Evolutionary conservation across 1,284 basidiomycete species (phyloP), one percentile per base, ranked within the genome.

Genomic region (Leccinum ponderosum): DNA sequence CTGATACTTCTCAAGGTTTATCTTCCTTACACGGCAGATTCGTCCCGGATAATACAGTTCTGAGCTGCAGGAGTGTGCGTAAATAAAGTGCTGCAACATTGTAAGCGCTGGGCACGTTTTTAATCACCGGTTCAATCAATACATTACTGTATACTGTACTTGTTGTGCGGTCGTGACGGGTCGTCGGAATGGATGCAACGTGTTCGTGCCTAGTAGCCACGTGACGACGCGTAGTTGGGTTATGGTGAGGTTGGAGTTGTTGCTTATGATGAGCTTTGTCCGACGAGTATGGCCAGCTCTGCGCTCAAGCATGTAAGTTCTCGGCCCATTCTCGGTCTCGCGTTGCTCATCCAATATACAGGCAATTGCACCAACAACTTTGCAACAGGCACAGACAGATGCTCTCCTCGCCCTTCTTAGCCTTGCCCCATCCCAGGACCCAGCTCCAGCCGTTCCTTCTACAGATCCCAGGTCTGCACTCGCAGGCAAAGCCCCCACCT

Each of bases 321-420:
- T 31, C 52, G 9, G 37, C 22, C 3, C 29, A 6, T 22, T 6
- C 11, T 42, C 39, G 29, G 11, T 14, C 8, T 11, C 17, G 20
- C 52, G 29, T 3, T 50, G 31, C 48, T 58, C 52, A 61, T 39
- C 11, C 20, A 31, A 37, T 35, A 37, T 1, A 31, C 17, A 73
- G 72, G 73, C 62, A 17, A 71, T 73, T 7, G 42, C 71, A 0
- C 63, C 74, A 25, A 56, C 66, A 8, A 91, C 91, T 2, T 79
- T 94, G 62, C 91, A 94, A 70, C 87, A 91, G 72, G 80, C 86
- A n/a, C 93, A 94, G 75, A 91, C 91, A 14, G 78, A 82, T 65
- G 89, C 91, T 14, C 76, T 94, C 47, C 81, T 93, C 17, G 77
- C 82, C 17, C 73, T 91, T 22, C 81, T 91, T 62, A 87, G 84